These are phyloP conservation scores for Exutisphaerella laricina DNA, from an alignment of 2,329 filamentous ascomycete species.

Conservation along the genomic window DNA sequence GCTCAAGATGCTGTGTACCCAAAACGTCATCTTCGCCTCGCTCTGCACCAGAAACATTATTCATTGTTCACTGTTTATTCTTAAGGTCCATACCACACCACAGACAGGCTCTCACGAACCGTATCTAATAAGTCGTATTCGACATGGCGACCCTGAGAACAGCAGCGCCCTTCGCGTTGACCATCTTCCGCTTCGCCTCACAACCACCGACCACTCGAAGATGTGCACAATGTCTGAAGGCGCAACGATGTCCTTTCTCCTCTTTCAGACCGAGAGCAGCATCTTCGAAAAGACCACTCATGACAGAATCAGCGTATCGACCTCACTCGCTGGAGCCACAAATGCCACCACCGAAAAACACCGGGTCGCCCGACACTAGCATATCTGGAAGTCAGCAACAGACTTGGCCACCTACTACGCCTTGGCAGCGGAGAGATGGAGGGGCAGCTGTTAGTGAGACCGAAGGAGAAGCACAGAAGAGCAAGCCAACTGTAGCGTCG, in stretches of 20 bases:
- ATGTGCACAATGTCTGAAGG: slow-evolving; percentile 41
- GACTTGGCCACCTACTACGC: slow-evolving; percentile 45
- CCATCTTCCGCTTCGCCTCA: slow-evolving; percentile 35
- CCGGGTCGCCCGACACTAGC: slow-evolving; percentile 55
- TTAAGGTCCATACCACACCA: too few species aligned
- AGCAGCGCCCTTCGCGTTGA: slow-evolving; percentile 26
- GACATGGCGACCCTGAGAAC: slow-evolving; percentile 30
- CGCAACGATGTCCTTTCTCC: slow-evolving; percentile 40
- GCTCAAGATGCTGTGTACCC: too few species aligned
- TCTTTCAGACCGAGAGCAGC: slow-evolving; percentile 37
- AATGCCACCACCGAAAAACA: slow-evolving; percentile 54
- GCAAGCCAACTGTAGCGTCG: slow-evolving; percentile 41
- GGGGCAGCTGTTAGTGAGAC: slow-evolving; percentile 45
- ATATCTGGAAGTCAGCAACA: slow-evolving; percentile 50
- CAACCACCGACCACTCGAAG: slow-evolving; percentile 25
- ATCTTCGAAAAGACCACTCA: slow-evolving; percentile 56
- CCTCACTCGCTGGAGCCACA: slow-evolving; percentile 54
- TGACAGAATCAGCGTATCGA: slow-evolving; percentile 60
- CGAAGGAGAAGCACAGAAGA: slow-evolving; percentile 63
- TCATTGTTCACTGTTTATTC: too few species aligned
- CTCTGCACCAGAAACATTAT: too few species aligned
- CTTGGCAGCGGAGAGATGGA: slow-evolving; percentile 36
- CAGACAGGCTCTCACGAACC: too few species aligned
- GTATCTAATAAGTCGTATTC: too few species aligned
- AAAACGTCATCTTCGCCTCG: too few species aligned